These are phyloP conservation scores for Parachlorella kessleri DNA, from an alignment of 139 green algal genomes.

Conservation along the genomic window DNA sequence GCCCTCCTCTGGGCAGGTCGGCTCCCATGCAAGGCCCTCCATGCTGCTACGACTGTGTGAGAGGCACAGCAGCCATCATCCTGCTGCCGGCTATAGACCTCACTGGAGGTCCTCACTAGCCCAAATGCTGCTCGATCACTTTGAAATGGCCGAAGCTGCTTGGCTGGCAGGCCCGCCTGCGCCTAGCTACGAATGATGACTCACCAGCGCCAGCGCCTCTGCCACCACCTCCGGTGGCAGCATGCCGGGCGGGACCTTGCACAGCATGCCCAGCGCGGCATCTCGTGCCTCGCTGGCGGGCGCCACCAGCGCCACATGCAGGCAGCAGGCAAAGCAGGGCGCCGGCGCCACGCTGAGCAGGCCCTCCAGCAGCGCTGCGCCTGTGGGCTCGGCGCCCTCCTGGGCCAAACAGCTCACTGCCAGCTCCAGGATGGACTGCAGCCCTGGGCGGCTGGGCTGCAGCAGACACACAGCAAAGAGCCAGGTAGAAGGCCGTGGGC, in stretches of 20 bases:
- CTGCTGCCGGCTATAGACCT: no score
- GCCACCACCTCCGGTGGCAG: slow-evolving; percentile 12
- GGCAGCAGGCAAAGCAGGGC: slow-evolving; percentile 24
- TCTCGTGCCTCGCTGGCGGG: not conserved
- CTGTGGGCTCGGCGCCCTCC: slow-evolving; percentile 11
- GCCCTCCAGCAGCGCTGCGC: slow-evolving; percentile 34
- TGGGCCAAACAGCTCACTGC: slow-evolving; percentile 16
- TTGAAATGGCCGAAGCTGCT: no score
- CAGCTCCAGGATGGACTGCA: slow-evolving; percentile 35
- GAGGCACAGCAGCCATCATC: no score
- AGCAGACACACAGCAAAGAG: no score
- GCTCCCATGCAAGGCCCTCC: no score
- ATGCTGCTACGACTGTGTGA: no score
- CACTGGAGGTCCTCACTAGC: no score
- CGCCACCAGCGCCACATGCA: slow-evolving; percentile 30
- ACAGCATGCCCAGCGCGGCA: slow-evolving; percentile 29
- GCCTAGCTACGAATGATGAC: no score
- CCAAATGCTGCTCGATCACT: no score
- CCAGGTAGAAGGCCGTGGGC: no score
- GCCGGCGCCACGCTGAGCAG: slow-evolving; percentile 31
- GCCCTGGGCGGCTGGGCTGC: not conserved
- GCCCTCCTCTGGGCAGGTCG: no score
- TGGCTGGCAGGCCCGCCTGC: no score
- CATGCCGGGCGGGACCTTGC: slow-evolving; percentile 25
- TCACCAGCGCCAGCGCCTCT: slow-evolving; percentile 24